Evolutionary conservation across 2,329 filamentous ascomycete genomes (phyloP), one percentile per base, ranked within the genome.

Genomic region (Seiridium unicorne): DNA sequence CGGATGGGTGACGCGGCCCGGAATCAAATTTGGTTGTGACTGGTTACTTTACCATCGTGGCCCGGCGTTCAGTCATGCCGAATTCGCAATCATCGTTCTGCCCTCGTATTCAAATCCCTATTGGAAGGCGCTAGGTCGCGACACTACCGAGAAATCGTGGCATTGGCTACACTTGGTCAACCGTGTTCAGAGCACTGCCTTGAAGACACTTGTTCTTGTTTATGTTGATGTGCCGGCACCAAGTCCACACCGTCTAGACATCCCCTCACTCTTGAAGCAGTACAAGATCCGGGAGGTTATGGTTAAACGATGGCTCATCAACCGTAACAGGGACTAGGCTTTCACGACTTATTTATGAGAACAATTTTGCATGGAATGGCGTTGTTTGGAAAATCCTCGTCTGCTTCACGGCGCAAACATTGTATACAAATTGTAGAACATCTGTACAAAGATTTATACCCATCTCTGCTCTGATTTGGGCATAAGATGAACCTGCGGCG

Each of bases 41-140:
- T 97, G 92, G 79, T 79, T 99, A n/a, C 84, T 99, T 6, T 99
- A 99, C 76, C 89, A 92, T 60, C 89, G 93, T 26, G 95, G 95
- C 0, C 95, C 95, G 0, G 94, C 95, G 0, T 98, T 99, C 73
- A 88, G 92, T 31, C 95, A 99, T 71, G 95, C 95, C 31, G 93
- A 98, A 70, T 99, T 97, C 71, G 93, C 92, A 0, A 78, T 97
- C 48, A 81, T 94, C 32, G 86, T 99, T 46, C 72, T 98, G 3
- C 94, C 95, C 0, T 89, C 92, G 0, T 98, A 96, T 71, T 88
- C 83, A 0, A 80, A 95, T 70, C 71, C 84, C 0, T 87, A 89
- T 69, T 97, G 93, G 93, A 81, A 83, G 64, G 76, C 80, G 1
- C 74, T 82, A 51, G 82, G 83, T 3, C 83, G 84, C 48, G 71